Percentiles rank a stretch among this genome's conserved stretches.
Conservation (phyloP, 768 basidiomycete genomes). For the Tylopilus plumbeoviolaceoides region DNA sequence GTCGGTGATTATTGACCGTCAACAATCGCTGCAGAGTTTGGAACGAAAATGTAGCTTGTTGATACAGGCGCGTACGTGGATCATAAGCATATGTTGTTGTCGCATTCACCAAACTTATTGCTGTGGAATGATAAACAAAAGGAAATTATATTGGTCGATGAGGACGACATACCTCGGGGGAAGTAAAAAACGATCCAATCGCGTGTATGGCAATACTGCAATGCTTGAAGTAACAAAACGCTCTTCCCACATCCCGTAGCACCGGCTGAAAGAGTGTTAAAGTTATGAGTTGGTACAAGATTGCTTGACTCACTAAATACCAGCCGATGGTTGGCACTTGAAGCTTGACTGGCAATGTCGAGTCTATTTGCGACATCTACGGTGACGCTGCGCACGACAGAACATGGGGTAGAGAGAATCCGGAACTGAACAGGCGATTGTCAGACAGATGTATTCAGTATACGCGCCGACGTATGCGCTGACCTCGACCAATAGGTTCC, state of each 20-base stretch:
- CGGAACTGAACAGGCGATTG: constrained; percentile 46
- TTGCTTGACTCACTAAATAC: constrained; percentile 55
- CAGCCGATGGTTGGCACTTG: constrained; percentile 51
- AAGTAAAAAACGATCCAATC: constrained; percentile 85
- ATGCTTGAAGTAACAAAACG: constrained; percentile 69
- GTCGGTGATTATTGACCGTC: constrained; percentile 48
- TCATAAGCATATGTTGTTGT: constrained; percentile 73
- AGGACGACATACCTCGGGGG: constrained; percentile 56
- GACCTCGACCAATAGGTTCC: constrained; percentile 68
- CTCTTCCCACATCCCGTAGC: constrained; percentile 78
- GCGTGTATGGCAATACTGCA: constrained; percentile 58
- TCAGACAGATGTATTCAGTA: neutral
- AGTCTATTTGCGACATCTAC: constrained; percentile 50
- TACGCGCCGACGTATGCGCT: constrained; percentile 14
- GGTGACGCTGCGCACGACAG: constrained; percentile 69
- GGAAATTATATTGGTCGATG: neutral
- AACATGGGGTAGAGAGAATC: constrained; percentile 64
- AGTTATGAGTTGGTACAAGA: neutral
- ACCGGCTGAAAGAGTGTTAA: constrained; percentile 49
- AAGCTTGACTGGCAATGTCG: constrained; percentile 42
- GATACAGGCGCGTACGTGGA: constrained; percentile 68
- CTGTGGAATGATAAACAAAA: constrained; percentile 27
- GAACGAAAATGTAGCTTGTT: constrained; percentile 62
- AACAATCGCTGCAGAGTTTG: constrained; percentile 61
- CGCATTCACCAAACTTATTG: constrained; percentile 64